phyloP scores from a whole-genome alignment of 2,329 filamentous ascomycete species.

The Chalaropsis thielavioides region DNA sequence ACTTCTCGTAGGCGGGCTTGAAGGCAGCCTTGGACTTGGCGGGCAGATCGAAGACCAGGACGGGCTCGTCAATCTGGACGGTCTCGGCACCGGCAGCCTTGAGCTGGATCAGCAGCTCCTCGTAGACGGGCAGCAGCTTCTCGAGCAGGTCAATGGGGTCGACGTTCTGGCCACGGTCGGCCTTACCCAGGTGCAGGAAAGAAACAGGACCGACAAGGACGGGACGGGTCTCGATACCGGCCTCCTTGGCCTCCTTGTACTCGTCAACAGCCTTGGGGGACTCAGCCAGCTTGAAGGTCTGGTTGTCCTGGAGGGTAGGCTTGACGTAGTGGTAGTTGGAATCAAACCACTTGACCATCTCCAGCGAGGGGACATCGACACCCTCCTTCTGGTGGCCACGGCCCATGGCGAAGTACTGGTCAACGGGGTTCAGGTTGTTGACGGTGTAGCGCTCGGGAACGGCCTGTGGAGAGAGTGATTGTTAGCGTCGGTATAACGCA shows the following conservation, averaged over 20 bases:
- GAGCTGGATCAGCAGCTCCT: constrained; percentile 80
- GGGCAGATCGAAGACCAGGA: constrained; percentile 87
- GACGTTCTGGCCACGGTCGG: constrained; percentile 85
- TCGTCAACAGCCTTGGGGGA: constrained; percentile 89
- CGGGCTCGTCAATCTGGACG: constrained; percentile 96
- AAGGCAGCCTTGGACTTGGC: constrained; percentile 88
- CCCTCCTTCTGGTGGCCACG: constrained; percentile 93
- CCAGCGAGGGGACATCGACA: constrained; percentile 82
- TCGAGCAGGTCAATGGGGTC: constrained; percentile 87
- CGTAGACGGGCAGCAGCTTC: constrained; percentile 88
- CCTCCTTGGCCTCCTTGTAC: constrained; percentile 96
- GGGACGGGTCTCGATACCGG: constrained; percentile 80
- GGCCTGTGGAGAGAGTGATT: constrained; percentile 39
- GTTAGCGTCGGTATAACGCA: constrained; percentile 11
- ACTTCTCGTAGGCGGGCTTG: constrained; percentile 92
- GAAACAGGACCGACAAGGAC: constrained; percentile 92
- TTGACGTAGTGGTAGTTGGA: constrained; percentile 99
- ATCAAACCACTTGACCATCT: constrained; percentile 99
- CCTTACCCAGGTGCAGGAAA: constrained; percentile 95
- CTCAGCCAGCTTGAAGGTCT: constrained; percentile 78
- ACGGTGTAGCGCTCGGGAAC: constrained; percentile 87
- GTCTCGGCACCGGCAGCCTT: constrained; percentile 92
- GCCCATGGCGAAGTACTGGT: constrained; percentile 99
- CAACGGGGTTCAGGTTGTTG: constrained; percentile 72
- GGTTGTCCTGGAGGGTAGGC: constrained; percentile 92